Percentiles rank a stretch among this genome's conserved stretches.
phyloP scores from a whole-genome alignment of 2,329 filamentous ascomycete genomes.

The Alternaria arbusti region DNA sequence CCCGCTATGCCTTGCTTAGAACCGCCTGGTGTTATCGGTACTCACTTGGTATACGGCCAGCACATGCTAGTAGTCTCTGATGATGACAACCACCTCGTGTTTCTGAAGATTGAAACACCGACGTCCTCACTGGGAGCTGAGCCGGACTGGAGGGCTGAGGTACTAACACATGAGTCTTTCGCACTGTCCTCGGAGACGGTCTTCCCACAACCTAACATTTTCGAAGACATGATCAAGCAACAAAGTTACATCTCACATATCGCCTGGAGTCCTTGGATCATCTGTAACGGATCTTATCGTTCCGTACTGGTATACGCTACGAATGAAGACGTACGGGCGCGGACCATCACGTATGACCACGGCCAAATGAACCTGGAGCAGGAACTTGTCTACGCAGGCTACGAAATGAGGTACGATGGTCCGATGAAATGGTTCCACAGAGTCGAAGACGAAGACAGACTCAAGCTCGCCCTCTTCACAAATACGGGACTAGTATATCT shows the following conservation, averaged over 20 bases:
- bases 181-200: conserved; percentile 14
- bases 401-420: conserved; percentile 32
- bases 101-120: conserved; percentile 49
- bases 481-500: conserved; percentile 33
- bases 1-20: conserved; percentile 25
- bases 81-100: conserved; percentile 50
- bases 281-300: conserved; percentile 15
- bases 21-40: conserved; percentile 27
- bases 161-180: conserved; percentile 34
- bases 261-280: conserved; percentile 51
- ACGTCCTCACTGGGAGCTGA: conserved; percentile 37
- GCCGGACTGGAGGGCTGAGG: conserved; percentile 36
- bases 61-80: conserved; percentile 50
- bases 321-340: conserved; percentile 39
- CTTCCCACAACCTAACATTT: conserved; percentile 23
- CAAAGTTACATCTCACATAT: conserved; percentile 45
- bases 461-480: conserved; percentile 43
- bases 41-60: conserved; percentile 31
- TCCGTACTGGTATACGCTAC: conserved; percentile 48
- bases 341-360: conserved; percentile 23
- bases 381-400: conserved; percentile 31
- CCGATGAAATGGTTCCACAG: conserved; percentile 39
- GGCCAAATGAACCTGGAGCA: conserved; percentile 24
- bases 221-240: conserved; percentile 41
- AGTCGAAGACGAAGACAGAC: conserved; percentile 14